Base-by-base conservation (phyloP, 352 stramenopile genomes). In the Globisporangium canariense region DNA sequence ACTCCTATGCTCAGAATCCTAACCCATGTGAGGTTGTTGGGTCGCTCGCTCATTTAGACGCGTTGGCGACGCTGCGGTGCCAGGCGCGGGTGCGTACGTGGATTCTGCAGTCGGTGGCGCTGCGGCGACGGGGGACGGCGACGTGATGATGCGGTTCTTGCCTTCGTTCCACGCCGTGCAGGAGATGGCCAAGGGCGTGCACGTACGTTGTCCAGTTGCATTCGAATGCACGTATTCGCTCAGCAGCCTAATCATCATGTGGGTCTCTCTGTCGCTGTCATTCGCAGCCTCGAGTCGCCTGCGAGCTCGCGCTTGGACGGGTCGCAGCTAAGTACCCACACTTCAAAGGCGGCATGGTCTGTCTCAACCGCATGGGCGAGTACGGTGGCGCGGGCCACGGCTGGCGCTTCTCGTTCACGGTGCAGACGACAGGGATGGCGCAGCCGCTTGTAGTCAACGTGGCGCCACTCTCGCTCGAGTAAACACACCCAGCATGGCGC, bases 91-190 rank as follows among this genome's bases (percentile, higher is more conserved):
- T 8, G 92, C 85, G 46, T 97, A 96, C 54, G 90, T 95, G 11
- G 89, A 97, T 58, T 91, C 78, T 22, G 65, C 71, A 14, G 78
- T 93, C 10, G 91, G 91, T 1, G 90, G 86, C 34, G 86, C 86
- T 32, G 91, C 90, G 20, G 87, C 86, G 8, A 97, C 91, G 4
- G 90, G 90, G 58, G 90, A 97, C 60, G 91, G 90, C 28, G 91
- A 97, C 66, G 69, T 97, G 32, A 97, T 97, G 89, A 96, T 97
- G 90, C 86, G 89, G 11, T 97, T 97, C 65, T 51, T 96, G 36
- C 91, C 90, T 5, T 85, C 91, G 16, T 95, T 89, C 66, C 79
- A 89, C 40, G 86, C 86, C 0, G 86, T 94, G 0, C 79, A 92
- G 58, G 82, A 93, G 59, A 94, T 94, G 86, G 85, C 72, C 20